Evolutionary conservation across 768 basidiomycete species (phyloP).

Genomic region (Macrolepiota fuliginosa): DNA sequence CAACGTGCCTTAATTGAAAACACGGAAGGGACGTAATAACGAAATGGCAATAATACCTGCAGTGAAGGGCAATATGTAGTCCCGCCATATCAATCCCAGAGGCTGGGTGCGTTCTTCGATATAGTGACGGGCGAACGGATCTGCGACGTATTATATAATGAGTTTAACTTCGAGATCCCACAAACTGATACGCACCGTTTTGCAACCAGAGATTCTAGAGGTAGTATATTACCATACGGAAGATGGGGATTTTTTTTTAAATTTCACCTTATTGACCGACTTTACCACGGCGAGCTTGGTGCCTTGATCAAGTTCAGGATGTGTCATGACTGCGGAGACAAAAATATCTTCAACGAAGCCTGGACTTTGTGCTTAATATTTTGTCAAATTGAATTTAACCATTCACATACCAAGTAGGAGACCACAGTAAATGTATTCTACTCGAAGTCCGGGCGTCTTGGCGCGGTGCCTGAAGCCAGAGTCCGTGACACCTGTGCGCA

Average conservation of each 20-base stretch:
- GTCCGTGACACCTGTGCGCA: slow-evolving; percentile 39
- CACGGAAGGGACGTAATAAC: neutral
- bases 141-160: slow-evolving; percentile 10
- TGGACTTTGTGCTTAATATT: neutral
- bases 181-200: slow-evolving; percentile 22
- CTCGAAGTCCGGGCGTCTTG: slow-evolving; percentile 31
- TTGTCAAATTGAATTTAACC: neutral
- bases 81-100: neutral
- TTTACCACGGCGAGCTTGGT: slow-evolving; percentile 40
- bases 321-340: slow-evolving; percentile 36
- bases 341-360: slow-evolving; percentile 47
- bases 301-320: slow-evolving; percentile 32
- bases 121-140: slow-evolving; percentile 43
- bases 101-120: slow-evolving; percentile 23
- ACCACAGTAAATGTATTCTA: slow-evolving; percentile 36
- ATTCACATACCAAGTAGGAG: slow-evolving; percentile 26
- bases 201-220: slow-evolving; percentile 47
- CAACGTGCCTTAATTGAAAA: neutral
- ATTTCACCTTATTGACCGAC: slow-evolving; percentile 42
- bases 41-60: neutral
- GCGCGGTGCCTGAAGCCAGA: neutral
- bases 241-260: neutral
- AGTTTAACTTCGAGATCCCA: neutral
- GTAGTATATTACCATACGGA: neutral
- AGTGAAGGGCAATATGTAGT: neutral